Evolutionary conservation across 768 basidiomycete species (phyloP), one percentile per base, ranked within the genome.

Genomic region (Agaricus sinodeliciosus): DNA sequence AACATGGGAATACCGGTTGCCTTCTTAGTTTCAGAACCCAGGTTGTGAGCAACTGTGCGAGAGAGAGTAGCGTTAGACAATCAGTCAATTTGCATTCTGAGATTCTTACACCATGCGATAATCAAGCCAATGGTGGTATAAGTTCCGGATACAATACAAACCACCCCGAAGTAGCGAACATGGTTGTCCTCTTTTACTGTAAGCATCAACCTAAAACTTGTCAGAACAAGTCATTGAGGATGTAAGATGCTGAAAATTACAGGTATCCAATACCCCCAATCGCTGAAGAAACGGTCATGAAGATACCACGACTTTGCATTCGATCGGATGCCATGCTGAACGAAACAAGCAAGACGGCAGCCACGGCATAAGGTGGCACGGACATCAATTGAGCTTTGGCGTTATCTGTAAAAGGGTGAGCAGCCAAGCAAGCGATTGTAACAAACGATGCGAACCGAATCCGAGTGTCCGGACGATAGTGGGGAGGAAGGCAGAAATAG

Each of bases 401-500:
- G 56, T 79, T 76, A 27, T 78, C 87, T 87, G 52, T 6, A 26
- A 47, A 28, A 43, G 46, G 31, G 37, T 61, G 48, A 59, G 52
- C 37, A 58, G 27, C n/a, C 15, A 2, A 27, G 19, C 25, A 12
- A 34, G 34, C 16, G 9, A 28, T 45, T 8, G 8, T 13, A 15
- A 43, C 3, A 49, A 35, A 31, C 37, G 37, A 37, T 25, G 70
- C 86, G 43, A 51, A 88, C 87, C 78, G 58, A 76, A 82, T 31
- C 86, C 86, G 51, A 90, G 81, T 0, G 84, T 87, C 40, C 72
- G 73, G 41, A 92, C 80, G 60, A 92, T 88, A 2, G 88, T 91
- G 2, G 90, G 90, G 49, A 93, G 68, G 69, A 93, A 93, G 0
- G 88, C 87, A 19, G 84, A 83, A 34, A 85, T 85, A 8, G 88